phyloP scores from a whole-genome alignment of 2,329 filamentous ascomycete species.

The Pseudocercospora vitis region DNA sequence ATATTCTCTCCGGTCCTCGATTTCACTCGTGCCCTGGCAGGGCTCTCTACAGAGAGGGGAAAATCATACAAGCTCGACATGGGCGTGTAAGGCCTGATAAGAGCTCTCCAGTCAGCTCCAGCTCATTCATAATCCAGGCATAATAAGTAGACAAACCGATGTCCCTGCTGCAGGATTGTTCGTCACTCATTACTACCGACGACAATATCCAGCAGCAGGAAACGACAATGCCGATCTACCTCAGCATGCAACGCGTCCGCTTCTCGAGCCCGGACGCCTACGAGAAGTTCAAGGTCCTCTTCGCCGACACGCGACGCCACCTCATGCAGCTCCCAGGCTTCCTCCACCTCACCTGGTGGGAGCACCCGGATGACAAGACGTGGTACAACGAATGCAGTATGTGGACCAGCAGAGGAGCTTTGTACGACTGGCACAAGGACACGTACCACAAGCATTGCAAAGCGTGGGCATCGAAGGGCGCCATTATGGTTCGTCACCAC shows the following conservation, averaged over 20 bases:
- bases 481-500: no score
- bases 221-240: slow-evolving; percentile 13
- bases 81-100: no score
- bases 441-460: slow-evolving; percentile 17
- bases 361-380: slow-evolving; percentile 9
- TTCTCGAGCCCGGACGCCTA: slow-evolving; percentile 15
- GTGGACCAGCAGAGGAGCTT: slow-evolving; percentile 8
- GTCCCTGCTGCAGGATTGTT: no score
- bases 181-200: no score
- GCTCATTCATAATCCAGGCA: no score
- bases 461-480: slow-evolving; percentile 12
- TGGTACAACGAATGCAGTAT: slow-evolving; percentile 14
- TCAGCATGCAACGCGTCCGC: slow-evolving; percentile 17
- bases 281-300: slow-evolving; percentile 14
- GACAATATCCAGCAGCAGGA: no score
- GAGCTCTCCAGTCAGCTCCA: no score
- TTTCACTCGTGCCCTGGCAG: no score
- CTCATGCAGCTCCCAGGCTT: slow-evolving; percentile 14
- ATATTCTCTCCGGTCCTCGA: no score
- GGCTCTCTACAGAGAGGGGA: no score
- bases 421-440: slow-evolving; percentile 16
- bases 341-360: slow-evolving; percentile 15
- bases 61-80: no score
- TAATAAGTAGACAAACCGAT: no score
- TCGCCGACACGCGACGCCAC: slow-evolving; percentile 11